Evolutionary conservation across 495 filamentous ascomycete genomes (phyloP).

Genomic region (Aspergillus campestris): DNA sequence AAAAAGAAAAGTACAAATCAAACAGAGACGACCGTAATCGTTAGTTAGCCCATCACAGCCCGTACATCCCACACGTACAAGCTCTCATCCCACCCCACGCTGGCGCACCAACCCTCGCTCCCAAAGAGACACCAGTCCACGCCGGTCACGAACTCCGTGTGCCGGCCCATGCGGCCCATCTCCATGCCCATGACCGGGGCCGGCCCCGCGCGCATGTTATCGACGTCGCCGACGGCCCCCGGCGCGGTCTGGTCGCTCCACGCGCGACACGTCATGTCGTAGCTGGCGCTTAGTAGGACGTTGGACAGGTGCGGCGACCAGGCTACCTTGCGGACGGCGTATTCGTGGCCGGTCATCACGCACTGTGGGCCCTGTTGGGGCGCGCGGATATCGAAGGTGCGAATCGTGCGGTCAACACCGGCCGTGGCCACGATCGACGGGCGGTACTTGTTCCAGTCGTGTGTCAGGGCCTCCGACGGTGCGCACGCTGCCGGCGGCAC

Average conservation of each 20-base stretch:
- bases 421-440: slow-evolving; percentile 72
- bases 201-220: slow-evolving; percentile 32
- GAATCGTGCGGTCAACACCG: slow-evolving; percentile 80
- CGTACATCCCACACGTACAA: slow-evolving; percentile 88
- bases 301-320: slow-evolving; percentile 91
- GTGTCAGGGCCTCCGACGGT: slow-evolving; percentile 78
- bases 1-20: slow-evolving; percentile 1
- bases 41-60: slow-evolving; percentile 45
- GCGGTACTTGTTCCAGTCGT: slow-evolving; percentile 99
- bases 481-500: slow-evolving; percentile 25
- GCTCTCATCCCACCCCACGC: slow-evolving; percentile 85
- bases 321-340: slow-evolving; percentile 72
- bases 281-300: slow-evolving; percentile 78
- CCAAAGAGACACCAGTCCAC: slow-evolving; percentile 98
- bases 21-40: too few relatives aligned
- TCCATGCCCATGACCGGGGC: slow-evolving; percentile 50
- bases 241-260: slow-evolving; percentile 68
- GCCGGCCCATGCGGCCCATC: slow-evolving; percentile 78
- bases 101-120: slow-evolving; percentile 89
- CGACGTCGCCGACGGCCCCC: slow-evolving; percentile 39
- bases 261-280: slow-evolving; percentile 93
- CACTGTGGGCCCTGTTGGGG: slow-evolving; percentile 60
- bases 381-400: slow-evolving; percentile 80
- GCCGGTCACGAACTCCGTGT: slow-evolving; percentile 95
- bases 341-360: slow-evolving; percentile 75